These are phyloP conservation scores for Blastocystis hominis DNA, from an alignment of 352 stramenopile genomes.

Conservation along the genomic window DNA sequence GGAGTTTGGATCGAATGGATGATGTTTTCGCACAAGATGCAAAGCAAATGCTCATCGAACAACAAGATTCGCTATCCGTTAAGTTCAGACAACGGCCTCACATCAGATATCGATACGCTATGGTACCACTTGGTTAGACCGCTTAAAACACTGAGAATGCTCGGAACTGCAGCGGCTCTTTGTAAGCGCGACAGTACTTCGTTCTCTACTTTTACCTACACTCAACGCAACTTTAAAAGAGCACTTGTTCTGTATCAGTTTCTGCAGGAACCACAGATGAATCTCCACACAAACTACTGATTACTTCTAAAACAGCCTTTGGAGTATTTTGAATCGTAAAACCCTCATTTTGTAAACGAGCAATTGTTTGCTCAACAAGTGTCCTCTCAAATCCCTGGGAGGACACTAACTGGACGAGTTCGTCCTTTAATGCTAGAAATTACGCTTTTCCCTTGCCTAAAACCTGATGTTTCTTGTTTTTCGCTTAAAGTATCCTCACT, in stretches of 20 bases:
- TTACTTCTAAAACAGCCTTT: background rate
- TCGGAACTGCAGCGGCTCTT: background rate
- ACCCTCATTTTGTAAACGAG: background rate
- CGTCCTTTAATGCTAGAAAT: background rate
- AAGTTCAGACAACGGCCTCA: background rate
- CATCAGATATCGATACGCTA: background rate
- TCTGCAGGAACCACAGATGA: no score
- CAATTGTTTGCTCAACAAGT: background rate
- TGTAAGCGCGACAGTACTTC: background rate
- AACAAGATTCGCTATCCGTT: background rate
- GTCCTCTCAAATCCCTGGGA: background rate
- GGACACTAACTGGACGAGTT: background rate
- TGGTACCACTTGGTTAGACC: constrained; percentile 12
- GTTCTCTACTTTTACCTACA: background rate
- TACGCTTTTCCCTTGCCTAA: no score
- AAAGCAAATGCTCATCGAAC: background rate
- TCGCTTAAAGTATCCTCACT: no score
- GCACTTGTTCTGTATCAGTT: no score
- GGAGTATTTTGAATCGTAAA: background rate
- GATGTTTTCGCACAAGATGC: background rate
- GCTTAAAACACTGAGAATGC: background rate
- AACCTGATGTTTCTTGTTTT: no score
- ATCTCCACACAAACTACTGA: background rate
- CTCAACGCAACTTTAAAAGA: background rate
- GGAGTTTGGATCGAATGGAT: background rate